Evolutionary conservation across 1,139 yeast genomes (phyloP), one percentile per base, ranked within the genome.

Genomic region (Yamadazyma friedrichii): DNA sequence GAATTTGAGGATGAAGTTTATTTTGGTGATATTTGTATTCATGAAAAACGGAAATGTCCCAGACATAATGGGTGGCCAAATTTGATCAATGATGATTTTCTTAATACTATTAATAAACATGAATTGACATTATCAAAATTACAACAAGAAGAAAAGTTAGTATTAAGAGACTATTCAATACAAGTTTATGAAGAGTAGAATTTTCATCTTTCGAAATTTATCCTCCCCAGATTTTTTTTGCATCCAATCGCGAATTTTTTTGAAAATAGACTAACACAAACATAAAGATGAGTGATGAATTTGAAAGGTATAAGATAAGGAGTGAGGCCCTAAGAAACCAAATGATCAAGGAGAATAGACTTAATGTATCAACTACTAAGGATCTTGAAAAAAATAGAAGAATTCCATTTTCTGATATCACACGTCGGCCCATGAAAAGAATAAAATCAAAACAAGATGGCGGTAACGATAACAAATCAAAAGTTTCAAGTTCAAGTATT

Each of bases 51-150:
- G 39, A 83, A 82, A 52, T 87, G 95, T 56, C 58, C 60, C 4
- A 74, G 79, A 38, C 95, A 87, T 53, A 68, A 70, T 36, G 82
- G 84, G 0, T 87, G 95, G 95, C 72, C 70, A 58, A 65, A 65
- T 36, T 72, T 86, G 40, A 54, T 72, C 12, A 58, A 63, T 20
- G 87, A 82, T 45, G 71, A 71, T 41, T 51, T 74, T 11, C 55
- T 62, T 15, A 68, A 63, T 31, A 48, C 59, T 25, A 59, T 62
- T 24, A 50, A 51, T 2, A 65, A 68, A 40, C 56, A 67, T 10
- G 55, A 54, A 9, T 15, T 9, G 6, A 30, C 34, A 10, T 34
- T 46, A 11, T 13, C 28, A 11, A 31, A 31, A 1, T 24, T 47
- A 15, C 35, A 45, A 24, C 28, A 39, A 16, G 45, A 43, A 20